Conservation (phyloP, 805 yeast species). For the Candida tallmaniae region DNA sequence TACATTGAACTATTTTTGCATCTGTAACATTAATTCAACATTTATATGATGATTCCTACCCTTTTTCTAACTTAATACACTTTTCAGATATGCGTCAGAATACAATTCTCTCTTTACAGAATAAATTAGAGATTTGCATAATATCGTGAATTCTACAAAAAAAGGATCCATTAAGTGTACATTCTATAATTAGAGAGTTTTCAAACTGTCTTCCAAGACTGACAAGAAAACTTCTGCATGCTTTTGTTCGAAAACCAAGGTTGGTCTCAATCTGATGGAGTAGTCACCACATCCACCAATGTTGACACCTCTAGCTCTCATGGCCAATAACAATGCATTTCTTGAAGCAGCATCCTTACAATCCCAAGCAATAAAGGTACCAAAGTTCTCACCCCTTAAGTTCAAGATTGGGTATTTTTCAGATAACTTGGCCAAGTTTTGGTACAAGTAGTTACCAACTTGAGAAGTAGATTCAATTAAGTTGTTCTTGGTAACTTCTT, state of each 20-base stretch:
- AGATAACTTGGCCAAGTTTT: conserved; percentile 35
- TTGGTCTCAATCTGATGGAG: conserved; percentile 61
- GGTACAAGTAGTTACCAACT: conserved; percentile 53
- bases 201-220: conserved; percentile 29
- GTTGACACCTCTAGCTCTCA: conserved; percentile 54
- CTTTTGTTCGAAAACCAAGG: conserved; percentile 54
- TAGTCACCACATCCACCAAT: conserved; percentile 65
- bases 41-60: too few relatives aligned
- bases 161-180: neutral
- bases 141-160: too few relatives aligned
- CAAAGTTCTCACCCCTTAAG: conserved; percentile 60
- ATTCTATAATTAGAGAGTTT: conserved; percentile 1
- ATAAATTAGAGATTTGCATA: too few relatives aligned
- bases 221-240: conserved; percentile 56
- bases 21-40: too few relatives aligned
- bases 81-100: too few relatives aligned
- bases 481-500: conserved; percentile 48
- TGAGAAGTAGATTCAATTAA: conserved; percentile 45
- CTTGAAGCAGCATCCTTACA: conserved; percentile 40
- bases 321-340: conserved; percentile 40
- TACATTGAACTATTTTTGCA: too few relatives aligned
- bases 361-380: conserved; percentile 67
- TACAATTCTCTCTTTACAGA: too few relatives aligned
- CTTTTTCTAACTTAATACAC: too few relatives aligned
- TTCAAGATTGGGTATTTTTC: conserved; percentile 42